Evolutionary conservation across 768 basidiomycete genomes (phyloP).

Genomic region (Stropharia rugosoannulata): DNA sequence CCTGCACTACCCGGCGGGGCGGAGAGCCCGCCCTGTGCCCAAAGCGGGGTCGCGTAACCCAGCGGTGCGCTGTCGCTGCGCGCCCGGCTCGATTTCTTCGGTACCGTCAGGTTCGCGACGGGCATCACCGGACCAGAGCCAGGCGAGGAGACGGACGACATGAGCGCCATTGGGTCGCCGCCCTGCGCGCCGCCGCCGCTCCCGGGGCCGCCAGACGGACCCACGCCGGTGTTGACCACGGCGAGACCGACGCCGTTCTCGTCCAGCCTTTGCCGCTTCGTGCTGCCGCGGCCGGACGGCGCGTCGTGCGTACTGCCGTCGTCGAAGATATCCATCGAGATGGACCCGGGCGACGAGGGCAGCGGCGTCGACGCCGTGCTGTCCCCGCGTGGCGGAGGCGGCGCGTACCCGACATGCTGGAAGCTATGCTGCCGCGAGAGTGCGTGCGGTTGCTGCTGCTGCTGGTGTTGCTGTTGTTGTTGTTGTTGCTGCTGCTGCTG

Average conservation of each 20-base stretch:
- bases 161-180: slow-evolving; percentile 29
- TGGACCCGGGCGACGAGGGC: slow-evolving; percentile 40
- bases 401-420: slow-evolving; percentile 41
- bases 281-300: slow-evolving; percentile 28
- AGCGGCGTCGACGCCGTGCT: slow-evolving; percentile 34
- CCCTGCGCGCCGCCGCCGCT: slow-evolving; percentile 24
- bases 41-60: slow-evolving; percentile 41
- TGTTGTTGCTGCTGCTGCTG: slow-evolving; percentile 28
- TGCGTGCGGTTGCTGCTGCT: slow-evolving; percentile 32
- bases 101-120: slow-evolving; percentile 21
- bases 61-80: slow-evolving; percentile 68
- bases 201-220: slow-evolving; percentile 9
- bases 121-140: slow-evolving; percentile 22
- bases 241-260: slow-evolving; percentile 9
- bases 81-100: slow-evolving; percentile 51
- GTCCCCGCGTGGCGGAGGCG: slow-evolving; percentile 22
- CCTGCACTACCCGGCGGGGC: slow-evolving; percentile 7
- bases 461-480: slow-evolving; percentile 16
- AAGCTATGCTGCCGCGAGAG: slow-evolving; percentile 63
- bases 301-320: slow-evolving; percentile 28
- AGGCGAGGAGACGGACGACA: slow-evolving; percentile 34
- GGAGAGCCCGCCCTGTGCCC: slow-evolving; percentile 22
- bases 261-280: slow-evolving; percentile 57
- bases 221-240: neutral
- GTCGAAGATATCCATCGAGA: slow-evolving; percentile 46